Percentiles rank a stretch among this genome's conserved stretches.
phyloP scores from a whole-genome alignment of 2,329 filamentous ascomycete genomes.

The Fusarium lyarnte region DNA sequence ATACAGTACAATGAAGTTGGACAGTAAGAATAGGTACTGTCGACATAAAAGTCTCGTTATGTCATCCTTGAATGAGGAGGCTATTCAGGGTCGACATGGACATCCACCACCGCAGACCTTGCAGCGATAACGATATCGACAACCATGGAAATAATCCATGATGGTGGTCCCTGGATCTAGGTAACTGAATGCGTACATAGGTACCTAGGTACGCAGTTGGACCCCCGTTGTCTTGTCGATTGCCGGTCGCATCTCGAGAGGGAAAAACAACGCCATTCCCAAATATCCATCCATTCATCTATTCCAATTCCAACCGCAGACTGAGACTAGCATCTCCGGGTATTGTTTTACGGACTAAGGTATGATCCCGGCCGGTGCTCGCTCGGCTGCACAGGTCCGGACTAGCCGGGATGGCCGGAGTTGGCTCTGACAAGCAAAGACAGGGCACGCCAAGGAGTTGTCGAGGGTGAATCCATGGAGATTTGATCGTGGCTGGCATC shows the following conservation, averaged over 20 bases:
- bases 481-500: constrained; percentile 17
- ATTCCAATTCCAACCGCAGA: constrained; percentile 3
- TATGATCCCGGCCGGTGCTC: constrained; percentile 25
- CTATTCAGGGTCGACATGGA: constrained; percentile 5
- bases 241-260: constrained; percentile 17
- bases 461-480: not conserved
- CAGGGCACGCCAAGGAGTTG: not conserved
- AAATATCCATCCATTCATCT: constrained; percentile 9
- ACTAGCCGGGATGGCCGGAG: constrained; percentile 16
- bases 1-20: not conserved
- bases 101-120: constrained; percentile 2
- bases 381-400: constrained; percentile 34
- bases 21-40: not conserved
- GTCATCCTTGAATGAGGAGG: not conserved
- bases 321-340: constrained; percentile 6
- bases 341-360: constrained; percentile 12
- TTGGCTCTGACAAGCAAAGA: not conserved
- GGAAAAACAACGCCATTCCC: constrained; percentile 25
- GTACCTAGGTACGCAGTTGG: not conserved
- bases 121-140: not conserved
- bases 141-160: not conserved
- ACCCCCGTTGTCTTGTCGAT: constrained; percentile 20
- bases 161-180: not conserved
- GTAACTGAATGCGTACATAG: not conserved
- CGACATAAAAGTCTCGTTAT: constrained; percentile 6